These are phyloP conservation scores for Friedmanniomyces simplex DNA, from an alignment of 495 filamentous ascomycete species.

Conservation along the genomic window DNA sequence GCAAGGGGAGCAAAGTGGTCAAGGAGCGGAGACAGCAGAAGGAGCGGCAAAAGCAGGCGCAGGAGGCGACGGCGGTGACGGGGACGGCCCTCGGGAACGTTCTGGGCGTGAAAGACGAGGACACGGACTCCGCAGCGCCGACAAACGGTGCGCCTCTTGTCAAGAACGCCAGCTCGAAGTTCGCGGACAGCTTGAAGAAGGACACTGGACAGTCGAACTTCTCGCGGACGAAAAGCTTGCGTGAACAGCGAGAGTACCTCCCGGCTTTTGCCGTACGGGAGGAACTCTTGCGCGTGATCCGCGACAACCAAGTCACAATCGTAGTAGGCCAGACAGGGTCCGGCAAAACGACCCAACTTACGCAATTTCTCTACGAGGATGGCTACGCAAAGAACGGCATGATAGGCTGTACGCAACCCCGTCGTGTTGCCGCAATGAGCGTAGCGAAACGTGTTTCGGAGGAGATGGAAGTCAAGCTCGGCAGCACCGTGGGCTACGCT, in stretches of 20 bases:
- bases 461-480: conserved; percentile 96
- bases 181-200: conserved; percentile 78
- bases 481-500: conserved; percentile 83
- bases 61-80: conserved; percentile 87
- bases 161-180: conserved; percentile 63
- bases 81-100: conserved; percentile 89
- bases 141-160: conserved; percentile 52
- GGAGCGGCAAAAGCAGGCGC: conserved; percentile 88
- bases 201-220: conserved; percentile 69
- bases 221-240: conserved; percentile 80
- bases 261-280: conserved; percentile 96
- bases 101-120: conserved; percentile 91
- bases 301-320: conserved; percentile 94
- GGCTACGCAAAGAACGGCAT: conserved; percentile 78
- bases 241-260: conserved; percentile 86
- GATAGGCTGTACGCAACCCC: conserved; percentile 92
- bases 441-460: conserved; percentile 97
- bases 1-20: conserved; percentile 90
- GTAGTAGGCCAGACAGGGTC: conserved; percentile 96
- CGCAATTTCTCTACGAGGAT: conserved; percentile 90
- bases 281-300: conserved; percentile 85
- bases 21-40: conserved; percentile 82
- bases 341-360: conserved; percentile 93
- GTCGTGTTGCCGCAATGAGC: conserved; percentile 95
- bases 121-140: conserved; percentile 77